Conservation (phyloP, 306 rosid genomes). For the Begonia peltatifolia region DNA sequence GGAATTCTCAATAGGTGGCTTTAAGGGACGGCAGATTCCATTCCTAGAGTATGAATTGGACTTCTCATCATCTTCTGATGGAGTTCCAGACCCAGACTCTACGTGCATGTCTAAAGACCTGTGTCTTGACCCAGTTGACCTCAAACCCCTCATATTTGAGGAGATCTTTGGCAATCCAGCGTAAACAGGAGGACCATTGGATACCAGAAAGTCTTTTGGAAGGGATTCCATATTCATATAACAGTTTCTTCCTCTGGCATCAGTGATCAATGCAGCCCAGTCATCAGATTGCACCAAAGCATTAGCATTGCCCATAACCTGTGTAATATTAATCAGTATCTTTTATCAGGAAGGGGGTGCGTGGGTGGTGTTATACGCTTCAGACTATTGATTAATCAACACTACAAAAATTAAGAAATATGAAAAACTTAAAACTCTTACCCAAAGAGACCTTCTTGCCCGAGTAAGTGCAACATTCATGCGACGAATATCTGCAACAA, state of each 20-base stretch:
- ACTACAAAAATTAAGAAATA: not conserved
- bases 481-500: slow-evolving; percentile 87
- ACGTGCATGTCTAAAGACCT: slow-evolving; percentile 59
- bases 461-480: slow-evolving; percentile 99
- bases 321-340: slow-evolving; percentile 10
- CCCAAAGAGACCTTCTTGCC: slow-evolving; percentile 97
- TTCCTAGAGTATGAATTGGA: slow-evolving; percentile 37
- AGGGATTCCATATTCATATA: slow-evolving; percentile 79
- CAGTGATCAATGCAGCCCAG: slow-evolving; percentile 78
- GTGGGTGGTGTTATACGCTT: not conserved
- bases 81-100: slow-evolving; percentile 65
- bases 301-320: slow-evolving; percentile 94
- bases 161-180: slow-evolving; percentile 46
- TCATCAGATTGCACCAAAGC: slow-evolving; percentile 78
- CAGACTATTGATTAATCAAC: too few relatives aligned
- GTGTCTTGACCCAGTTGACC: slow-evolving; percentile 65
- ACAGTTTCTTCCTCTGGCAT: slow-evolving; percentile 75
- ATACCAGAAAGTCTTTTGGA: slow-evolving; percentile 66
- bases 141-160: slow-evolving; percentile 51
- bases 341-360: not conserved
- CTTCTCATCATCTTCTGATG: slow-evolving; percentile 77
- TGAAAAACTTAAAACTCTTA: slow-evolving; percentile 19
- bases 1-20: slow-evolving; percentile 44
- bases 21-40: slow-evolving; percentile 49
- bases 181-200: slow-evolving; percentile 45